Conservation (phyloP, 2,329 filamentous ascomycete genomes). For the Bimuria novae-zelandiae region DNA sequence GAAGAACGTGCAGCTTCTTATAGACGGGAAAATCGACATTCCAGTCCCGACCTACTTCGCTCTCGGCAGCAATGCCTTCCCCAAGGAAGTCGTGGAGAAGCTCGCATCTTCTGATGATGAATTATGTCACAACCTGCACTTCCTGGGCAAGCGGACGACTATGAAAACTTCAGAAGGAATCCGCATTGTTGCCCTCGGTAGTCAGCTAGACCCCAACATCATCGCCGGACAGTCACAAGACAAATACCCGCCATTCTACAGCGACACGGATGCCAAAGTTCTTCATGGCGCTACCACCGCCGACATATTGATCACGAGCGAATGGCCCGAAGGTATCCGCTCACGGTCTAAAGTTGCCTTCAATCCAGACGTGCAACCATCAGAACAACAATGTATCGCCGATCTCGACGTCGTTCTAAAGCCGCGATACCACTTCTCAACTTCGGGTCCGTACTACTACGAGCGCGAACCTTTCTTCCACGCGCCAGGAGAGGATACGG, state of each 20-base stretch:
- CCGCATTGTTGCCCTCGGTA: conserved; percentile 84
- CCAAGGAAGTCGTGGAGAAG: conserved; percentile 70
- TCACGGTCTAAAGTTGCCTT: conserved; percentile 68
- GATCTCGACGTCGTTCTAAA: conserved; percentile 79
- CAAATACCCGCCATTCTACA: conserved; percentile 78
- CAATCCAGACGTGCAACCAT: conserved; percentile 58
- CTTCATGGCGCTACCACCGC: conserved; percentile 76
- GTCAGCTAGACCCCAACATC: conserved; percentile 66
- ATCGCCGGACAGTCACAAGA: conserved; percentile 69
- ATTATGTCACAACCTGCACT: conserved; percentile 89
- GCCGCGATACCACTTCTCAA: conserved; percentile 88
- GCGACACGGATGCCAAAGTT: conserved; percentile 73
- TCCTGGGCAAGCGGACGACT: conserved; percentile 79
- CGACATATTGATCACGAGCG: conserved; percentile 84
- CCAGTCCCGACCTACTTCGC: conserved; percentile 91
- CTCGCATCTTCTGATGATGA: conserved; percentile 71
- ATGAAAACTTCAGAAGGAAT: conserved; percentile 90
- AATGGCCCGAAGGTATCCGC: conserved; percentile 80
- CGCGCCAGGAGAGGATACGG: conserved; percentile 53
- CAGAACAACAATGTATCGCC: conserved; percentile 69
- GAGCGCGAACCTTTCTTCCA: conserved; percentile 94
- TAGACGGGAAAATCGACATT: conserved; percentile 73
- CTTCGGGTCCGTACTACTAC: conserved; percentile 73
- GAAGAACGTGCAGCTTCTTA: conserved; percentile 63
- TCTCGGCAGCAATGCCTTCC: conserved; percentile 74